Evolutionary conservation across 1,284 basidiomycete genomes (phyloP), one percentile per base, ranked within the genome.

Genomic region (Ceratobasidium sp.): DNA sequence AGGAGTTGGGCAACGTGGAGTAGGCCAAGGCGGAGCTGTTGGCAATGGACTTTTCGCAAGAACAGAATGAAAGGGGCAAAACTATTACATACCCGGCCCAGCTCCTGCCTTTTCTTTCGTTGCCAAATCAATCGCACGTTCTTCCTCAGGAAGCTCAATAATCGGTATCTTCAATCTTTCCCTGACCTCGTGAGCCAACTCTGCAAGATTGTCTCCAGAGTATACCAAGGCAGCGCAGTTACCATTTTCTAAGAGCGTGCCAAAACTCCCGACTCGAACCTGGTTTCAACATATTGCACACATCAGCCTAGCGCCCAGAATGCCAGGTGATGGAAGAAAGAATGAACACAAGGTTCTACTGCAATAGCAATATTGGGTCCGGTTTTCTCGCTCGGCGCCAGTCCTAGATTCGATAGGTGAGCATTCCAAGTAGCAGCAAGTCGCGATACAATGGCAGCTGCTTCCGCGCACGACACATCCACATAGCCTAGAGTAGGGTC

Each of bases 281-380:
- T 13, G 27, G 54, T 58, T 3, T 54, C 37, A 46, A 71, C 29
- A n/a, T 43, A 71, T 46, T 71, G 68, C 8, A 71, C 37, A 19
- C 51, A 43, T 9, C 41, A 71, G 22, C 68, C 68, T 9, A 71
- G 14, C 1, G 68, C 68, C 68, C 68, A 71, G 31, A 71, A 59
- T 19, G 68, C 68, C 3, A 71, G n/a, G 14, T 27, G 53, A 19
- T 71, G 68, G 37, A 71, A 71, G 24, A 71, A 37, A 0, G 39
- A 27, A 41, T 71, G 34, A 7, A 59, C 53, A 29, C 31, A 13
- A n/a, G 68, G 54, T 48, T 54, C 22, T 16, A 46, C 37, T 14
- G 39, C 65, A n/a, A 68, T 53, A 1, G 24, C 65, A 8, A 56
- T 27, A 14, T 11, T 41, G 19, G 22, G 49, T 2, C 49, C 24